Conservation (phyloP, 805 yeast genomes). For the Henningerozyma blattae region DNA sequence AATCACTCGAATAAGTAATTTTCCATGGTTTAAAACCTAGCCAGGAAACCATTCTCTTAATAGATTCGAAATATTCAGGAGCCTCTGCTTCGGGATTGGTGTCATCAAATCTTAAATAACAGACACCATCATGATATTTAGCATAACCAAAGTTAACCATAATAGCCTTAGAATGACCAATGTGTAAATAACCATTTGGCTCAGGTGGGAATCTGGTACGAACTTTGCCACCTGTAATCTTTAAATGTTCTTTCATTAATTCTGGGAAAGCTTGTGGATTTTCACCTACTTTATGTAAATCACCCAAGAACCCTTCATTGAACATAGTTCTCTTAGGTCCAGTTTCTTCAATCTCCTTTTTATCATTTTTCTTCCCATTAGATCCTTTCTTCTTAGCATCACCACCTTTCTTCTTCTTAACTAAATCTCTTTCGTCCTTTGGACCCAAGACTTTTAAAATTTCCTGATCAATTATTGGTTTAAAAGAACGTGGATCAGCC, state of each 20-base stretch:
- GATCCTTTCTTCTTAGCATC: slow-evolving; percentile 28
- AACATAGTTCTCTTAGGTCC: slow-evolving; percentile 61
- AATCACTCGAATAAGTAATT: slow-evolving; percentile 90
- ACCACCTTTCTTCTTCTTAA: slow-evolving; percentile 51
- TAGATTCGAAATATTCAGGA: slow-evolving; percentile 76
- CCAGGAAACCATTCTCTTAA: slow-evolving; percentile 80
- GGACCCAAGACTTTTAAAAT: slow-evolving; percentile 75
- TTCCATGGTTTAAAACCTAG: slow-evolving; percentile 91
- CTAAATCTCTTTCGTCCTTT: slow-evolving; percentile 85
- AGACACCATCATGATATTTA: slow-evolving; percentile 69
- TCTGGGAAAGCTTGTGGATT: slow-evolving; percentile 87
- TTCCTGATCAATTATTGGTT: slow-evolving; percentile 74
- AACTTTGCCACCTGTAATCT: slow-evolving; percentile 69
- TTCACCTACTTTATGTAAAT: slow-evolving; percentile 88
- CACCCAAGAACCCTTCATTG: slow-evolving; percentile 90
- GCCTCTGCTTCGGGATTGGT: slow-evolving; percentile 99
- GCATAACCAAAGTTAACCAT: slow-evolving; percentile 98
- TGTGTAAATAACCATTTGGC: slow-evolving; percentile 97
- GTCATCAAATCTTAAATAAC: slow-evolving; percentile 91
- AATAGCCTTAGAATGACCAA: slow-evolving; percentile 97
- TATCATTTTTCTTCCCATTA: slow-evolving; percentile 14
- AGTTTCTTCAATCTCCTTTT: slow-evolving; percentile 2
- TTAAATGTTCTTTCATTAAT: slow-evolving; percentile 68
- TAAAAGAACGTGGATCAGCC: slow-evolving; percentile 83
- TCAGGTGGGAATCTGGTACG: slow-evolving; percentile 95